phyloP scores from a whole-genome alignment of 257 asterid genomes.

The Forsythia viridissima region DNA sequence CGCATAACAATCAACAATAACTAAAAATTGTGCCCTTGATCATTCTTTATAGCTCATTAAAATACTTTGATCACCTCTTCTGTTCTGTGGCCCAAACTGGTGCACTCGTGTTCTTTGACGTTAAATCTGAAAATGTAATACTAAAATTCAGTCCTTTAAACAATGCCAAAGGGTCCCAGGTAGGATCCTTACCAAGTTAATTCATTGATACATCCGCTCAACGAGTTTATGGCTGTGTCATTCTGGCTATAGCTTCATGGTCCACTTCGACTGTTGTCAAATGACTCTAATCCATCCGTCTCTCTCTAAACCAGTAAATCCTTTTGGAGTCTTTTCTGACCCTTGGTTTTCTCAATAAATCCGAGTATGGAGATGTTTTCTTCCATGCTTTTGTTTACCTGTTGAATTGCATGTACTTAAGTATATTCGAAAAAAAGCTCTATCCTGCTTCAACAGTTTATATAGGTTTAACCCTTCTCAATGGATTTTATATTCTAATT shows the following conservation, averaged over 20 bases:
- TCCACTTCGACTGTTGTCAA: neutral
- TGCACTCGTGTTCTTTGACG: neutral
- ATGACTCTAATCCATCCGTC: neutral
- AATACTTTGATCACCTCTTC: neutral
- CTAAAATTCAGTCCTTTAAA: neutral
- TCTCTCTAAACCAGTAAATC: neutral
- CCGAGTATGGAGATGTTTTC: too few relatives aligned
- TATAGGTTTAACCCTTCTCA: too few relatives aligned
- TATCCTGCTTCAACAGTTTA: too few relatives aligned
- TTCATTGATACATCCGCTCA: neutral
- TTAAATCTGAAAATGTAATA: neutral
- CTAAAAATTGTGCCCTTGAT: neutral
- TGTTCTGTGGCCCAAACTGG: neutral
- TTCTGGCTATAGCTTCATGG: neutral
- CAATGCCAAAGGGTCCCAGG: neutral
- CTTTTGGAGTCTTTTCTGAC: too few relatives aligned
- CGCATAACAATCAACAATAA: neutral
- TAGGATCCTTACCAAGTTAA: neutral
- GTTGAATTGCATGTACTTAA: neutral
- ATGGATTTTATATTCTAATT: too few relatives aligned
- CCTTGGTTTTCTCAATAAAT: too few relatives aligned
- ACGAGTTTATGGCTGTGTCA: neutral
- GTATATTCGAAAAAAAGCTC: too few relatives aligned
- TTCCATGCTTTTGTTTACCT: neutral
- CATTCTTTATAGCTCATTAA: too few relatives aligned